These are phyloP conservation scores for Calocera viscosa DNA, from an alignment of 768 basidiomycete species.

Conservation along the genomic window DNA sequence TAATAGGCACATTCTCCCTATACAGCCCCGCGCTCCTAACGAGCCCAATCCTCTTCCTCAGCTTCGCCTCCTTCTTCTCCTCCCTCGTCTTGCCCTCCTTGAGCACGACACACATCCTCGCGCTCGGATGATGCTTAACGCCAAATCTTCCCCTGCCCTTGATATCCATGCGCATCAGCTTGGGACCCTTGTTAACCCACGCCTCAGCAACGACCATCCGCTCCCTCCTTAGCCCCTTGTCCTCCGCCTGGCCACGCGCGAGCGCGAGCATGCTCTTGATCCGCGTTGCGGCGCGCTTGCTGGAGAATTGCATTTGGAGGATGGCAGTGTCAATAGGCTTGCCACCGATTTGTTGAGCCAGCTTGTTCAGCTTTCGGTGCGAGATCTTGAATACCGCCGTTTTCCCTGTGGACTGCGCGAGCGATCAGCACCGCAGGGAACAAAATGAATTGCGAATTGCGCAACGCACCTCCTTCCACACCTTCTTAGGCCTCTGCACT, in stretches of 20 bases:
- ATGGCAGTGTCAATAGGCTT: constrained; percentile 92
- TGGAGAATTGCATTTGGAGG: constrained; percentile 90
- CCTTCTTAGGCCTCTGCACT: constrained; percentile 9
- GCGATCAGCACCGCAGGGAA: neutral
- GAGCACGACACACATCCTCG: constrained; percentile 62
- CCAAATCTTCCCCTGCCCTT: constrained; percentile 75
- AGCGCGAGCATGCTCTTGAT: constrained; percentile 81
- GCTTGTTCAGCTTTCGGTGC: constrained; percentile 79
- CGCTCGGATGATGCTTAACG: constrained; percentile 59
- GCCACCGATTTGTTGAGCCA: constrained; percentile 72
- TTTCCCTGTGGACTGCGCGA: constrained; percentile 41
- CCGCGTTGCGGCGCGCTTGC: constrained; percentile 76
- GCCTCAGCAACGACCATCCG: constrained; percentile 81
- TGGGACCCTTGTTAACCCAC: constrained; percentile 82
- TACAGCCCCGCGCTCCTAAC: constrained; percentile 70
- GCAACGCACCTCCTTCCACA: constrained; percentile 27
- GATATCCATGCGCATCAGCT: constrained; percentile 57
- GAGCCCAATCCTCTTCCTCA: constrained; percentile 53
- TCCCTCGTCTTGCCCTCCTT: constrained; percentile 69
- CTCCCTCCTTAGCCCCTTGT: constrained; percentile 58
- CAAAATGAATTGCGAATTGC: constrained; percentile 29
- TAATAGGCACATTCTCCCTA: constrained; percentile 66
- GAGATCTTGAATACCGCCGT: constrained; percentile 90
- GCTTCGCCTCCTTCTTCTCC: constrained; percentile 50
- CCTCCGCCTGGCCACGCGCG: constrained; percentile 73